These are phyloP conservation scores for Leccinellum luteum DNA, from an alignment of 768 basidiomycete genomes.

Conservation along the genomic window DNA sequence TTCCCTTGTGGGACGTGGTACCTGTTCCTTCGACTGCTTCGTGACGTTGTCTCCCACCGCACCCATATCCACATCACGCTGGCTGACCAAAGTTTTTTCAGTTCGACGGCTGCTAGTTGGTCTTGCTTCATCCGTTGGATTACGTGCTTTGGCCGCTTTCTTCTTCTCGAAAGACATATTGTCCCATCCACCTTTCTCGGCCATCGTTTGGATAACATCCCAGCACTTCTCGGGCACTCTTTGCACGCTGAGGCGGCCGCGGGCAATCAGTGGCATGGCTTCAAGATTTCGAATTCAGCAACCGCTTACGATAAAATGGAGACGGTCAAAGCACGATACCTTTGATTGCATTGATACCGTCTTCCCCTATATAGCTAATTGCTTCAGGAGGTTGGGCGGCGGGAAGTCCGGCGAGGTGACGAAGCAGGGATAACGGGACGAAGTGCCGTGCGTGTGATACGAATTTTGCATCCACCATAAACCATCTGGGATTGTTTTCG, in stretches of 20 bases:
- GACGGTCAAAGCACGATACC: slow-evolving; percentile 36
- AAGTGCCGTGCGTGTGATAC: slow-evolving; percentile 63
- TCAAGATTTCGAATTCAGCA: slow-evolving; percentile 14
- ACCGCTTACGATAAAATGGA: neutral
- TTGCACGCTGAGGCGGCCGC: slow-evolving; percentile 88
- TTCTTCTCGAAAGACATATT: slow-evolving; percentile 41
- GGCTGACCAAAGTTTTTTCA: neutral
- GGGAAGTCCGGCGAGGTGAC: slow-evolving; percentile 50
- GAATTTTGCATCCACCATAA: slow-evolving; percentile 85
- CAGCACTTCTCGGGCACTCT: slow-evolving; percentile 67
- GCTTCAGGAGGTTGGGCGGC: slow-evolving; percentile 43
- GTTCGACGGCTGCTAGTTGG: neutral
- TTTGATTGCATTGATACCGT: slow-evolving; percentile 62
- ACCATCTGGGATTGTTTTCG: slow-evolving; percentile 78
- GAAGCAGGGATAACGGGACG: slow-evolving; percentile 74
- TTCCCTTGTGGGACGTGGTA: neutral
- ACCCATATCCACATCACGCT: slow-evolving; percentile 2
- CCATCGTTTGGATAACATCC: slow-evolving; percentile 56
- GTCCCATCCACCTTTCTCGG: slow-evolving; percentile 80
- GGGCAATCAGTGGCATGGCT: slow-evolving; percentile 78
- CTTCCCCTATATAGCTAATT: slow-evolving; percentile 64
- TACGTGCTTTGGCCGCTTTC: slow-evolving; percentile 19
- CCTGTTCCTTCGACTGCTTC: neutral
- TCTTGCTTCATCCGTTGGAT: neutral
- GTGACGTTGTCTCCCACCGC: slow-evolving; percentile 3